Conservation (phyloP, 2,329 filamentous ascomycete genomes). For the Colletotrichum gloeosporioides region DNA sequence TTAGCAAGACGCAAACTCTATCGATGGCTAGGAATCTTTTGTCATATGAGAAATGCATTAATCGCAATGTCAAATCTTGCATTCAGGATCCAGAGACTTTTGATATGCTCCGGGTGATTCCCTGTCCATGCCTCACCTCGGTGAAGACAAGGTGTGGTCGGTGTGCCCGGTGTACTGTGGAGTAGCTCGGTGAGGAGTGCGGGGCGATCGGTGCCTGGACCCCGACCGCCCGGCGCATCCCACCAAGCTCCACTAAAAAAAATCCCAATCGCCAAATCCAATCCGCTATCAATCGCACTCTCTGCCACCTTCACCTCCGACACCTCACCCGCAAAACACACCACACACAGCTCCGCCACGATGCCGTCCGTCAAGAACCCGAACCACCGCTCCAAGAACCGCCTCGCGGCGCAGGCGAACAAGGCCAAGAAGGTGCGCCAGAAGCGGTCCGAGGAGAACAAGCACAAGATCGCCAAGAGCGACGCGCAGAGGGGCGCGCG, state of each 20-base stretch:
- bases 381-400: constrained; percentile 61
- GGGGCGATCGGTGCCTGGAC: neutral
- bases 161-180: neutral
- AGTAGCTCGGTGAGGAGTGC: neutral
- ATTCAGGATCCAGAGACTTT: neutral
- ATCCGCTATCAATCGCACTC: neutral
- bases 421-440: constrained; percentile 48
- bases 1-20: neutral
- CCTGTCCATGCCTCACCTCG: neutral
- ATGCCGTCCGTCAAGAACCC: constrained; percentile 66
- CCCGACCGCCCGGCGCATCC: neutral
- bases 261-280: neutral
- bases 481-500: constrained; percentile 56
- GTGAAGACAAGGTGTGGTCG: neutral
- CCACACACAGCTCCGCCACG: neutral
- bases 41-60: neutral
- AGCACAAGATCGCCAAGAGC: constrained; percentile 44
- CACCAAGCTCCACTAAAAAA: constrained; percentile 16
- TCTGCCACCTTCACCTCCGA: too few species aligned
- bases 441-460: constrained; percentile 43
- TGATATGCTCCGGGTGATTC: neutral
- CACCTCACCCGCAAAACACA: neutral
- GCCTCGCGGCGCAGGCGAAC: constrained; percentile 50
- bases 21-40: neutral
- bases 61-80: neutral